These are phyloP conservation scores for Chernovozyma aurita DNA, from an alignment of 1,139 yeast species.

Conservation along the genomic window DNA sequence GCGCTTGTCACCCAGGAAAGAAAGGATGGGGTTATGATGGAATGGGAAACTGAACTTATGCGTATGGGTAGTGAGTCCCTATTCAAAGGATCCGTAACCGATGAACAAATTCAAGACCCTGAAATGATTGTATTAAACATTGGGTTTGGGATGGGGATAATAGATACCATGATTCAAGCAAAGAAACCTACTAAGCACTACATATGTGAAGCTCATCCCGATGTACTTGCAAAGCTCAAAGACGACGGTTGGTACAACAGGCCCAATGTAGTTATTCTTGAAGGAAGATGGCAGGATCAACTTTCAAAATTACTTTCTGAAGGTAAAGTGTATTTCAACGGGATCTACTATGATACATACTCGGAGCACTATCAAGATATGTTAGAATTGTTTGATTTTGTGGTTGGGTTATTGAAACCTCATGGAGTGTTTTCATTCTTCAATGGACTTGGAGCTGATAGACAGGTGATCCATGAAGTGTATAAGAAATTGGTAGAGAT, in stretches of 20 bases:
- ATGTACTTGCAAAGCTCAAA: slow-evolving; percentile 65
- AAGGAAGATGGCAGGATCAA: slow-evolving; percentile 90
- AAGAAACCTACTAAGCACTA: slow-evolving; percentile 66
- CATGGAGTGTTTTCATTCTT: slow-evolving; percentile 83
- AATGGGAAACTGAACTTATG: slow-evolving; percentile 90
- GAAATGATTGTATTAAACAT: slow-evolving; percentile 66
- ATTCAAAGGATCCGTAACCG: slow-evolving; percentile 37
- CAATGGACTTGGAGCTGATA: slow-evolving; percentile 95
- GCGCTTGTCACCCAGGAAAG: slow-evolving; percentile 69
- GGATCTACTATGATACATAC: slow-evolving; percentile 90
- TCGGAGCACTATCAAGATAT: slow-evolving; percentile 84
- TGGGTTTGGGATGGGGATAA: slow-evolving; percentile 97
- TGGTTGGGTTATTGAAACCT: slow-evolving; percentile 80
- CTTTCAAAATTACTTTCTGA: slow-evolving; percentile 58
- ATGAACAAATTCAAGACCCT: slow-evolving; percentile 28
- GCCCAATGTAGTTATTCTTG: slow-evolving; percentile 65
- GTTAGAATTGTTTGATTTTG: slow-evolving; percentile 75
- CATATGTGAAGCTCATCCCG: slow-evolving; percentile 94
- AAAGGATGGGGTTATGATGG: slow-evolving; percentile 96
- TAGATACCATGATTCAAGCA: slow-evolving; percentile 69
- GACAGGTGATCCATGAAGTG: slow-evolving; percentile 84
- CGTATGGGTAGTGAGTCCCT: slow-evolving; percentile 69
- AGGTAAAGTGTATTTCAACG: slow-evolving; percentile 73
- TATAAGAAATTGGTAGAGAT: slow-evolving; percentile 77
- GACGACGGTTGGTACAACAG: slow-evolving; percentile 83